Evolutionary conservation across 2,329 filamentous ascomycete species (phyloP).

Genomic region (Aspergillus aculeatus): DNA sequence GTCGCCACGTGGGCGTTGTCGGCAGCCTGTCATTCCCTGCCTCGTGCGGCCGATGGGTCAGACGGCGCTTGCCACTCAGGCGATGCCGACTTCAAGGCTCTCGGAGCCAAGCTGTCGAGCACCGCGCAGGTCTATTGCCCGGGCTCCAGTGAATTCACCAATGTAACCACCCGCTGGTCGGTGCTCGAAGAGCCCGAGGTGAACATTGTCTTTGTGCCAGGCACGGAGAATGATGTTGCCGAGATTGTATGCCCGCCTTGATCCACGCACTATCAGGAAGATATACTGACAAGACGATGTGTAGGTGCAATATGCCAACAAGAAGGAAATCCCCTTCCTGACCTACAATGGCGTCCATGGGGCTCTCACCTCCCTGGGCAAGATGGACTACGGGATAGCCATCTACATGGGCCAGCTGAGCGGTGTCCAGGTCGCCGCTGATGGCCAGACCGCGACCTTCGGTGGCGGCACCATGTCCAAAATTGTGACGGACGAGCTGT

Average conservation of each 20-base stretch:
- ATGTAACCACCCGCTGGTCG: constrained; percentile 49
- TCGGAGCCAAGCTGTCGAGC: constrained; percentile 34
- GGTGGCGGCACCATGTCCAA: constrained; percentile 51
- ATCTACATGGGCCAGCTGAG: constrained; percentile 51
- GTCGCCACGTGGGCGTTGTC: constrained; percentile 26
- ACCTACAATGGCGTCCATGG: constrained; percentile 56
- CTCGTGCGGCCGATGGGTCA: neutral
- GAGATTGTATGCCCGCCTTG: constrained; percentile 41
- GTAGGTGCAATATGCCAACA: constrained; percentile 52
- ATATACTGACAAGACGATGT: neutral
- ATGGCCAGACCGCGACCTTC: constrained; percentile 50
- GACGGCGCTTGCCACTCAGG: neutral
- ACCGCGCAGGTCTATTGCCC: constrained; percentile 46
- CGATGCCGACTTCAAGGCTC: constrained; percentile 17
- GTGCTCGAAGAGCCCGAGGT: constrained; percentile 43
- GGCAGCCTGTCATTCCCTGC: constrained; percentile 1
- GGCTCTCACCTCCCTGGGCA: constrained; percentile 49
- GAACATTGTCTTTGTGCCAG: constrained; percentile 50
- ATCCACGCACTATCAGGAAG: neutral
- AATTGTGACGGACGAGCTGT: constrained; percentile 49
- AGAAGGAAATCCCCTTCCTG: constrained; percentile 51
- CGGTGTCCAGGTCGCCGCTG: constrained; percentile 37
- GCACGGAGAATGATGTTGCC: constrained; percentile 50
- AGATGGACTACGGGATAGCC: constrained; percentile 52
- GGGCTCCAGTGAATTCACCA: constrained; percentile 41